These are phyloP conservation scores for Spergularia bocconei DNA, from an alignment of 148 eudicot genomes.

Conservation along the genomic window DNA sequence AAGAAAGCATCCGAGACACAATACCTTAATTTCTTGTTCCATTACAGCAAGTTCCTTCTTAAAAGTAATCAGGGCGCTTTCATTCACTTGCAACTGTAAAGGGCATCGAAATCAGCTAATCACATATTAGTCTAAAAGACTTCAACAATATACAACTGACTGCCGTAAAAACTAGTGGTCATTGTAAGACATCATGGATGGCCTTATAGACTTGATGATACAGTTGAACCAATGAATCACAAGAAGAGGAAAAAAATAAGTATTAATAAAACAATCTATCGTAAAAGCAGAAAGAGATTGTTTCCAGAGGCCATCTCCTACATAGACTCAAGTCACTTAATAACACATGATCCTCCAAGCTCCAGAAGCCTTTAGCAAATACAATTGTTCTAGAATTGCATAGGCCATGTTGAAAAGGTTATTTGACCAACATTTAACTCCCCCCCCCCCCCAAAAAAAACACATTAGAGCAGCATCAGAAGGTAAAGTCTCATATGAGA, in stretches of 20 bases:
- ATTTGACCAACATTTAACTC: too few relatives aligned
- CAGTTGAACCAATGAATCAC: background rate
- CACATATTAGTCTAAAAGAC: conserved; percentile 1
- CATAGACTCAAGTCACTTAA: background rate
- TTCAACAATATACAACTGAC: background rate
- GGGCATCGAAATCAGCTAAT: conserved; percentile 1
- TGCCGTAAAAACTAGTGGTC: background rate
- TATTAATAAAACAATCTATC: too few relatives aligned
- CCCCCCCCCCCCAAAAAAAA: too few relatives aligned
- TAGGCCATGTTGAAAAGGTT: too few relatives aligned
- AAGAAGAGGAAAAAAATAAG: too few relatives aligned
- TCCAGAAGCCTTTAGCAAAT: background rate
- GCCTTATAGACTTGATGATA: background rate
- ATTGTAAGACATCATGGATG: background rate
- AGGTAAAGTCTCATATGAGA: too few relatives aligned
- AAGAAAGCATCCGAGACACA: background rate
- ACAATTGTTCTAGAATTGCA: too few relatives aligned
- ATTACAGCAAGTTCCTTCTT: conserved; percentile 78
- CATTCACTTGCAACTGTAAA: conserved; percentile 62
- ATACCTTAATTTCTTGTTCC: conserved; percentile 81
- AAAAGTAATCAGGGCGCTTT: conserved; percentile 58
- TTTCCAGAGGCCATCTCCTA: background rate
- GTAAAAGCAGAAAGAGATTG: too few relatives aligned
- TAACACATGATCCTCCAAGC: background rate
- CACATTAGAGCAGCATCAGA: background rate